A percentile compares a stretch with the other conserved stretches of the same genome.
Evolutionary conservation across 2,329 filamentous ascomycete genomes (phyloP).

Genomic region (Aspergillus sergii): DNA sequence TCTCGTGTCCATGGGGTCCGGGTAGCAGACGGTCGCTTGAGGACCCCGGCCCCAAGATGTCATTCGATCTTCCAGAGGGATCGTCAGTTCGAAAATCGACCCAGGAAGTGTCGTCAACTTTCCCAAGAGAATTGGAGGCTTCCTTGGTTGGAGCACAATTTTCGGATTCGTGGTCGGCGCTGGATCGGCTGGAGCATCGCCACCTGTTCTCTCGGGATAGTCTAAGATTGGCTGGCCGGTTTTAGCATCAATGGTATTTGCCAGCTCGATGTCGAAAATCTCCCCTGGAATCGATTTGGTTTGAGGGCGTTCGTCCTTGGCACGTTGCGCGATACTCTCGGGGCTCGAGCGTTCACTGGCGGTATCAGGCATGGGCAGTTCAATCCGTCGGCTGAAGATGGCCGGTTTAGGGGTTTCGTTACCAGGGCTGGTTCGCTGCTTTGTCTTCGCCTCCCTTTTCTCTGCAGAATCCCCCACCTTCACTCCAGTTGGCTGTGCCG

Average conservation of each 20-base stretch:
- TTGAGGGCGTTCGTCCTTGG: conserved; percentile 7
- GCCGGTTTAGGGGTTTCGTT: conserved; percentile 35
- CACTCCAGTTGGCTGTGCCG: conserved; percentile 36
- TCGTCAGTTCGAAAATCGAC: conserved; percentile 65
- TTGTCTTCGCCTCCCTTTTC: conserved; percentile 21
- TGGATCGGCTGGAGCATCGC: conserved; percentile 17
- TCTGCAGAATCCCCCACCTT: conserved; percentile 25
- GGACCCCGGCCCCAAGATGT: conserved; percentile 76
- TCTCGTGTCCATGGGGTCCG: conserved; percentile 64
- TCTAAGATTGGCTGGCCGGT: conserved; percentile 39
- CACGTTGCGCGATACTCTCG: conserved; percentile 19
- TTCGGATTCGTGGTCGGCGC: conserved; percentile 11
- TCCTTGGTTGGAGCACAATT: conserved; percentile 28
- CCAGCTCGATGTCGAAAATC: conserved; percentile 40
- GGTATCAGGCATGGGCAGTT: conserved; percentile 42
- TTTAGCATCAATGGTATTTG: conserved; percentile 46
- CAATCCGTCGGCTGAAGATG: conserved; percentile 40
- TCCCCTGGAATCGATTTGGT: conserved; percentile 13
- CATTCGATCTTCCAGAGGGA: conserved; percentile 67
- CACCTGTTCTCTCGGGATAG: conserved; percentile 20
- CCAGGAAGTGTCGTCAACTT: conserved; percentile 66
- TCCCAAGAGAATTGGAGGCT: conserved; percentile 56
- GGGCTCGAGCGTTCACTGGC: conserved; percentile 38
- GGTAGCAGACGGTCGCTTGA: conserved; percentile 69
- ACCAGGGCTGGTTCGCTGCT: conserved; percentile 19